A percentile compares a stretch with the other conserved stretches of the same genome.
Evolutionary conservation across 805 yeast species (phyloP).

Genomic region (Wickerhamiella galacta): DNA sequence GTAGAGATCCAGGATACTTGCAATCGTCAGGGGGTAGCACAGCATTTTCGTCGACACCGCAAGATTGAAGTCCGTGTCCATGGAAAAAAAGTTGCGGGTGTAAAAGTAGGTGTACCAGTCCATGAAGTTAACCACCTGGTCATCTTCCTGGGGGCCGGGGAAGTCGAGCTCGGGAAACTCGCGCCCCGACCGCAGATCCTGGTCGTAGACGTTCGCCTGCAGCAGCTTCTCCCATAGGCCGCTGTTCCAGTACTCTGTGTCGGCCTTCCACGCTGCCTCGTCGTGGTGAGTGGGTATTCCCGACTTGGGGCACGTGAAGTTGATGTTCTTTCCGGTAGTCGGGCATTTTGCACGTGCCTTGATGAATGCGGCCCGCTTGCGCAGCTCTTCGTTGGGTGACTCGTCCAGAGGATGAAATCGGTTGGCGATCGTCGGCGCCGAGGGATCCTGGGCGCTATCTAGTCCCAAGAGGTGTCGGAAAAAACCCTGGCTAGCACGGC

Average conservation of each 20-base stretch:
- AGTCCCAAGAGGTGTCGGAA: constrained; percentile 15
- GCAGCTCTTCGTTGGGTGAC: constrained; percentile 72
- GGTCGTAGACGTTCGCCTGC: constrained; percentile 84
- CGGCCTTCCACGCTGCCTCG: constrained; percentile 75
- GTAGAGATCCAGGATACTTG: constrained; percentile 61
- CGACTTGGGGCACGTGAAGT: constrained; percentile 77
- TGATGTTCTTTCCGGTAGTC: constrained; percentile 62
- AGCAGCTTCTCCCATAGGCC: constrained; percentile 58
- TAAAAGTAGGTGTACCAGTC: constrained; percentile 90
- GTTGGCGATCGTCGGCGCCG: constrained; percentile 45
- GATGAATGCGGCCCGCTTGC: constrained; percentile 83
- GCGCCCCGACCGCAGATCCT: constrained; percentile 85
- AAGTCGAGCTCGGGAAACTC: constrained; percentile 91
- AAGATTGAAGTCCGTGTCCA: constrained; percentile 92
- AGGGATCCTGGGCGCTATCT: constrained; percentile 10
- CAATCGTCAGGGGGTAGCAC: constrained; percentile 84
- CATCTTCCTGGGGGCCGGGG: constrained; percentile 64
- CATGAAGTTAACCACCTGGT: constrained; percentile 53
- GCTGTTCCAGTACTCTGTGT: constrained; percentile 49
- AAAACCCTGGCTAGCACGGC: no score
- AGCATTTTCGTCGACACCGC: constrained; percentile 92
- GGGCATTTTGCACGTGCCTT: constrained; percentile 83
- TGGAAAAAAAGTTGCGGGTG: constrained; percentile 81
- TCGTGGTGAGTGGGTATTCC: constrained; percentile 96
- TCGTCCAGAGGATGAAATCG: constrained; percentile 82